Evolutionary conservation across 208 protist species (phyloP), one percentile per base, ranked within the genome.

Genomic region (Tritrichomonas musculus): DNA sequence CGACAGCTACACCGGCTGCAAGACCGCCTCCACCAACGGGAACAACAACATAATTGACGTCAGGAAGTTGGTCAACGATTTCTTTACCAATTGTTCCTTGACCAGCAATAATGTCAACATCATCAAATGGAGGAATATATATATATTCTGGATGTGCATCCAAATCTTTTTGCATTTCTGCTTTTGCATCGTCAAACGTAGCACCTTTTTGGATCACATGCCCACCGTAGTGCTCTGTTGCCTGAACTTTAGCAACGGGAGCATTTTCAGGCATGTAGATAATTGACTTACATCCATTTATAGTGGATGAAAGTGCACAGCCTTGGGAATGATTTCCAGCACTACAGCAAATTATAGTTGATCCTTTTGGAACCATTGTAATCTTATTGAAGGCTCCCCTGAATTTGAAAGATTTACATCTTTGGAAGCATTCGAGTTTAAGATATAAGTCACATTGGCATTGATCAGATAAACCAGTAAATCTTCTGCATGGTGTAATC

Each of bases 281-380:
- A 47, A 97, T 96, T 33, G 96, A 96, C 82, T 94, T 97, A 72
- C 94, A 50, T 3, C 41, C 41, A 36, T 47, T 64, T n/a, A 93
- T 4, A 25, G 33, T 95, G 57, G 97, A 96, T 33, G 97, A 96
- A 77, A 97, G 96, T 33, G 97, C 95, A 50, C 98, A 95, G 65
- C 97, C 97, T 88, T 98, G 95, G 30, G 97, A 97, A 66, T 97
- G 96, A 95, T 98, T 98, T 66, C 97, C 97, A 55, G 96, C 97
- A 64, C 96, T 97, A 94, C 96, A 96, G 17, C 97, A 96, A 75
- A 98, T 94, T 66, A 98, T 93, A 9, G 75, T 93, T 93, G 96
- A 92, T 25, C 95, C 95, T 22, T 64, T 57, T 30, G 94, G 66
- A 2, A 97, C 93, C 57, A 95, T 94, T 22, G 94, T 93, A 55